phyloP scores from a whole-genome alignment of 163 green algal genomes.

The Prototheca wickerhamii region DNA sequence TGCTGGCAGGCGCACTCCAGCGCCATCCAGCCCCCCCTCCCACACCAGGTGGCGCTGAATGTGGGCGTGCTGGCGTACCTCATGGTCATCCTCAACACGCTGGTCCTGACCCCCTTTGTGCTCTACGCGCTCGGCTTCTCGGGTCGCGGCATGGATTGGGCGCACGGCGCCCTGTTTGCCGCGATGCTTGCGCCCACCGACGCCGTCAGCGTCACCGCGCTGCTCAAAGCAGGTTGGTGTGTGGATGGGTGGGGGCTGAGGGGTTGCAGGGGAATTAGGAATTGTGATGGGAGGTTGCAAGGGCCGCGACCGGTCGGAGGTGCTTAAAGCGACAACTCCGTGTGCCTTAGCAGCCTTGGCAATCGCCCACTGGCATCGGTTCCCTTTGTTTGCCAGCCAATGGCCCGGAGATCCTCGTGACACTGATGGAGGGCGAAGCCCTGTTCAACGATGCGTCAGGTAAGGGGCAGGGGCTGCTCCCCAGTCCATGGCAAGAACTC shows the following conservation, averaged over 20 bases:
- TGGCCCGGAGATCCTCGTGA: slow-evolving; percentile 45
- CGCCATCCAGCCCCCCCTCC: background rate
- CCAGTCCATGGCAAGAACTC: too few species aligned
- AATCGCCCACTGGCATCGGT: too few species aligned
- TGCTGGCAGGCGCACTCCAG: too few species aligned
- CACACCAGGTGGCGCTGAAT: background rate
- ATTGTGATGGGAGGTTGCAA: background rate
- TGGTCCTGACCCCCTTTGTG: slow-evolving; percentile 67
- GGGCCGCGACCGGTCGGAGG: background rate
- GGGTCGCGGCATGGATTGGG: slow-evolving; percentile 52
- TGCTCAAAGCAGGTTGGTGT: slow-evolving; percentile 24
- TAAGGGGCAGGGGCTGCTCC: background rate
- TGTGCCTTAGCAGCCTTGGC: too few species aligned
- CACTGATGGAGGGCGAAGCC: slow-evolving; percentile 76
- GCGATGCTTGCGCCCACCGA: slow-evolving; percentile 79
- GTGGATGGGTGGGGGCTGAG: background rate
- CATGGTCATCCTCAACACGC: slow-evolving; percentile 59
- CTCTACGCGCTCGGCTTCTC: slow-evolving; percentile 68
- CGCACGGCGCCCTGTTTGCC: slow-evolving; percentile 72
- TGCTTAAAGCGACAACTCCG: background rate
- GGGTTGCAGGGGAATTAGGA: too few species aligned
- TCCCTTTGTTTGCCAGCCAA: slow-evolving; percentile 28
- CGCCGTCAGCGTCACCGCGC: slow-evolving; percentile 59
- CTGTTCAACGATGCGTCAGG: slow-evolving; percentile 76
- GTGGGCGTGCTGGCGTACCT: slow-evolving; percentile 72